Evolutionary conservation across 2,329 filamentous ascomycete genomes (phyloP).

Genomic region (Cladophialophora exuberans): DNA sequence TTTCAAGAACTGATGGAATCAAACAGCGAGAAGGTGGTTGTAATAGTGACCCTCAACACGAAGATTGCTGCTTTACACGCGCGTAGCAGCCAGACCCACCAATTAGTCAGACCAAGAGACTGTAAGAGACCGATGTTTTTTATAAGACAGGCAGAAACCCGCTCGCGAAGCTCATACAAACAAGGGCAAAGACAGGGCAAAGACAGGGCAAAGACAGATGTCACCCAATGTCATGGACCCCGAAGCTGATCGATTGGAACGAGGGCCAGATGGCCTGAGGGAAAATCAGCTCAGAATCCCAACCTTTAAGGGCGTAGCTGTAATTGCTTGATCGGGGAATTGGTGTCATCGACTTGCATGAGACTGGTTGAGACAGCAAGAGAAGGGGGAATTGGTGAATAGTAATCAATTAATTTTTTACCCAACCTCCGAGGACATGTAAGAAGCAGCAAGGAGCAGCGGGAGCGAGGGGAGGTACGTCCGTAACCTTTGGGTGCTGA

Average conservation of each 20-base stretch:
- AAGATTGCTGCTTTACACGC: slow-evolving; percentile 18
- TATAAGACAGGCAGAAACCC: slow-evolving; percentile 4
- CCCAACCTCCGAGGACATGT: too few species aligned
- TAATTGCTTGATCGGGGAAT: slow-evolving; percentile 10
- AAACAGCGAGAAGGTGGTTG: slow-evolving; percentile 11
- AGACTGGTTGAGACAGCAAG: background rate
- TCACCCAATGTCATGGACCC: background rate
- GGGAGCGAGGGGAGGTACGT: background rate
- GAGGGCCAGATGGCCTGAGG: background rate
- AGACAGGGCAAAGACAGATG: background rate
- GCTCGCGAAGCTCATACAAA: too few species aligned
- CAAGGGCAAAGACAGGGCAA: too few species aligned
- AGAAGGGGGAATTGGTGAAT: background rate
- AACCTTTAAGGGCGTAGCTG: background rate
- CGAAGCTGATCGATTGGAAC: background rate
- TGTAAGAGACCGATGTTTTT: background rate
- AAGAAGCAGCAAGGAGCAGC: too few species aligned
- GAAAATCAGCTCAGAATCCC: background rate
- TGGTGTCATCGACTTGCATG: slow-evolving; percentile 13
- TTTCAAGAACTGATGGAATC: slow-evolving; percentile 2
- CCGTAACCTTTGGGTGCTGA: background rate
- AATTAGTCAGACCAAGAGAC: slow-evolving; percentile 16
- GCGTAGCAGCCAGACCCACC: background rate
- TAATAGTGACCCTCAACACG: slow-evolving; percentile 10
- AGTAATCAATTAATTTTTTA: too few species aligned